phyloP scores from a whole-genome alignment of 2,329 filamentous ascomycete species.

The Colletotrichum siamense region DNA sequence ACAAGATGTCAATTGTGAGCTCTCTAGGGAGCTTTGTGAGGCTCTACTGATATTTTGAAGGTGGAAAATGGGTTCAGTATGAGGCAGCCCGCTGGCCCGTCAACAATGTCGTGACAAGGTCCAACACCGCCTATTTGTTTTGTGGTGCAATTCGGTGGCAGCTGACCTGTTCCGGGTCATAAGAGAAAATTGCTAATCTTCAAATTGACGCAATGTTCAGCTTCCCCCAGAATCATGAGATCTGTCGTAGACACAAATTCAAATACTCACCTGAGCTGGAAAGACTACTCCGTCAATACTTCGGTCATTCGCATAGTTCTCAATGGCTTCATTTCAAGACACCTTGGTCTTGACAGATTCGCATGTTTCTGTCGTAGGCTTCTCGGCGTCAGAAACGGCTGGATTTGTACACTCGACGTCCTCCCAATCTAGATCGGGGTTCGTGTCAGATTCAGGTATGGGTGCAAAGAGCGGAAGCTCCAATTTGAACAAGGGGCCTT shows the following conservation, averaged over 20 bases:
- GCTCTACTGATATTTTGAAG: background rate
- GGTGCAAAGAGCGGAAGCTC: too few relatives aligned
- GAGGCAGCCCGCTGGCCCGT: background rate
- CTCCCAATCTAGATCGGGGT: background rate
- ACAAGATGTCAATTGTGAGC: background rate
- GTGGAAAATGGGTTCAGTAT: background rate
- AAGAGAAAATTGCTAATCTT: background rate
- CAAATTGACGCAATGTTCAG: background rate
- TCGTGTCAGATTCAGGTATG: background rate
- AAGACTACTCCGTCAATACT: background rate
- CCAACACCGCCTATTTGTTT: background rate
- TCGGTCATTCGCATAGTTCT: background rate
- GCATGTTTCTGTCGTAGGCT: background rate
- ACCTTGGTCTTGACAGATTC: background rate
- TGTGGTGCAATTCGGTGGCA: background rate
- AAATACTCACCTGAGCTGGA: background rate
- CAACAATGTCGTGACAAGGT: background rate
- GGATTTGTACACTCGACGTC: background rate
- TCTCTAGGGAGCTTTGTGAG: background rate
- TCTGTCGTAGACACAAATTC: background rate
- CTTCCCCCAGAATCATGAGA: background rate
- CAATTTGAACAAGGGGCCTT: background rate
- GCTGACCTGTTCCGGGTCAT: background rate
- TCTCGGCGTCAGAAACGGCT: background rate
- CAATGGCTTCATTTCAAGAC: background rate